Evolutionary conservation across 2,329 filamentous ascomycete species (phyloP), one percentile per base, ranked within the genome.

Genomic region (Colletotrichum eremochloae): DNA sequence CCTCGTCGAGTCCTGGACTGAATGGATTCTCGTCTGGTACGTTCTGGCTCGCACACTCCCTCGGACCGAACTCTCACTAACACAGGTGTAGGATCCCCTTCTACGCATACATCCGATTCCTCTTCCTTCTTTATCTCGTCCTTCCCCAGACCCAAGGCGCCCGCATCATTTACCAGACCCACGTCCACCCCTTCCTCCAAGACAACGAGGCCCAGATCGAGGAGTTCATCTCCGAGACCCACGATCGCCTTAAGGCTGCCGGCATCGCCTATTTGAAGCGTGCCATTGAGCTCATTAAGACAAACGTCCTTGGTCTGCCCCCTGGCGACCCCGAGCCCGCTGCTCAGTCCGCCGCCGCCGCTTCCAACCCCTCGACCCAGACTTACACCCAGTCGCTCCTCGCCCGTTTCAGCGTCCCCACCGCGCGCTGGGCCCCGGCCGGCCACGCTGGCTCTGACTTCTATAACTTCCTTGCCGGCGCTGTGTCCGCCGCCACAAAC

Each of bases 121-220:
- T 92, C 79, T 92, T 96, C 83, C 91, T 98, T 79, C 90, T 96
- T 76, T 99, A 98, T 85, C 93, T 99, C 74, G 95, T 98, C 78
- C 90, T 97, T n/a, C 96, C 96, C 0, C 96, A 97, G 82, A 96
- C 94, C n/a, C 96, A 98, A 81, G 96, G 96, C 81, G 95, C 95
- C 69, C 93, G 93, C 73, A 84, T 93, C 77, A 86, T 98, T 75
- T 99, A 98, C 86, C 90, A 95, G 79, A 88, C 91, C 74, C 91
- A 96, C 81, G 87, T 98, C 73, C 92, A 97, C 81, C 96, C 96
- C 0, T 97, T 96, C 85, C 91, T 99, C 62, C 87, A 91, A 78
- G 89, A 95, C 73, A 96, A 99, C 82, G 96, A 98, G 83, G 82
- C 87, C 55, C 90, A 94, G 75, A 98, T 99, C 82, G 96, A 99